Base-by-base conservation (phyloP, 768 basidiomycete genomes). In the Lyophyllum atratum region DNA sequence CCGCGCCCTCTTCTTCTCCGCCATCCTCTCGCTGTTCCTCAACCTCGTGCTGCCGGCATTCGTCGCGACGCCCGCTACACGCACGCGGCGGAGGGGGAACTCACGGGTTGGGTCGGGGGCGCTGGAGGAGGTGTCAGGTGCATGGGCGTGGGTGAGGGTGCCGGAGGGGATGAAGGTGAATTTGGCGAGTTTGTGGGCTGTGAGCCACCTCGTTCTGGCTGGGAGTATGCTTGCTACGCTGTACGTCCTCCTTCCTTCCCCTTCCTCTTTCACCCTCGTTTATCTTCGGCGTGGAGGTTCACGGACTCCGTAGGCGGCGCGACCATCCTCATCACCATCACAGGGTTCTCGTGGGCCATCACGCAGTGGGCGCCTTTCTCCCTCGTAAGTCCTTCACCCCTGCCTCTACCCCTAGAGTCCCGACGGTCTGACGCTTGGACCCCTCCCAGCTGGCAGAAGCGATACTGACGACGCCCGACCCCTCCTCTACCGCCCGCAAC, bases 331-430 rank as follows among this genome's bases (percentile, higher is more conserved):
- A 84, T 97, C 49, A 82, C 87, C 8, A 62, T 90, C 12, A 87
- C 88, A 7, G 96, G 96, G 0, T 89, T 97, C 64, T 89, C 91
- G n/a, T 97, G 91, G 92, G 93, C 94, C 5, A 80, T 98, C 50
- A 84, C 88, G 0, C 89, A 90, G 71, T 98, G 95, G 96, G 93
- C 87, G 3, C 95, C 95, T 2, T 96, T 93, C 72, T 86, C 93
- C 0, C 71, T 98, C 66, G 93, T 95, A 61, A 46, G 85, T 74
- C 17, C 26, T 26, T n/a, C n/a, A n/a, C n/a, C n/a, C n/a, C n/a
- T n/a, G n/a, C n/a, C n/a, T n/a, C n/a, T n/a, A n/a, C n/a, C n/a
- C n/a, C n/a, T n/a, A n/a, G n/a, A n/a, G n/a, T n/a, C n/a, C n/a
- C n/a, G n/a, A n/a, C n/a, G n/a, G n/a, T n/a, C n/a, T n/a, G n/a